Base-by-base conservation (phyloP, 768 basidiomycete species). In the Pilatotrama ljubarskyi region DNA sequence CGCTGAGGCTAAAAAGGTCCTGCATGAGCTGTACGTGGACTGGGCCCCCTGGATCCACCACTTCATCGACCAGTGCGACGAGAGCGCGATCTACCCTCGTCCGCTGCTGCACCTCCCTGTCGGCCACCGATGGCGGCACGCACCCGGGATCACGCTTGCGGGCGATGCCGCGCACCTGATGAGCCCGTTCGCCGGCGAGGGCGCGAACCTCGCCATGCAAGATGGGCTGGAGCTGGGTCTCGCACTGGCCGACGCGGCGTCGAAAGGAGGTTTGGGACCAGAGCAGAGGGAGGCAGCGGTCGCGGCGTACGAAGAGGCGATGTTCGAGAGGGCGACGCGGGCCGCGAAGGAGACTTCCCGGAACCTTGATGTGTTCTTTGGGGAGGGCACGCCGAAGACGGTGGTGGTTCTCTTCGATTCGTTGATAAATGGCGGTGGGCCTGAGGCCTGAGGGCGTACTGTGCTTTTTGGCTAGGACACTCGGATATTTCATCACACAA, bases 151-250 rank as follows among this genome's bases (percentile, higher is more conserved):
- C 2, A 60, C 59, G 25, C 24, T 54, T 54, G n/a, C 48, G 47
- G 29, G 59, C 40, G 77, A 77, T 41, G 74, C 76, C 1, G 75
- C 75, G 7, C 76, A 78, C 56, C 59, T 73, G 7, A 75, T 77
- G 75, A 61, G 67, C 1, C 76, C 74, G 1, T 76, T 76, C 58
- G 72, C 70, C 0, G 75, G 77, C 11, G 74, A 72, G n/a, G 76
- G 77, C 10, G 75, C 70, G 50, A 77, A 78, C 55, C 69, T 69
- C 42, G 74, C 73, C 41, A 69, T 74, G 72, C 54, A 61, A 4
- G 73, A 74, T 40, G 72, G 42, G 20, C 54, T 56, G 9, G 62
- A 66, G 43, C 63, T 64, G 18, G 56, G 62, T 11, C 50, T 57
- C 8, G 59, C 42, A 5, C 51, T 61, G 18, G 57, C 57, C 37